Base-by-base conservation (phyloP, 2,329 filamentous ascomycete species). In the Ophiostoma pallidulum region DNA sequence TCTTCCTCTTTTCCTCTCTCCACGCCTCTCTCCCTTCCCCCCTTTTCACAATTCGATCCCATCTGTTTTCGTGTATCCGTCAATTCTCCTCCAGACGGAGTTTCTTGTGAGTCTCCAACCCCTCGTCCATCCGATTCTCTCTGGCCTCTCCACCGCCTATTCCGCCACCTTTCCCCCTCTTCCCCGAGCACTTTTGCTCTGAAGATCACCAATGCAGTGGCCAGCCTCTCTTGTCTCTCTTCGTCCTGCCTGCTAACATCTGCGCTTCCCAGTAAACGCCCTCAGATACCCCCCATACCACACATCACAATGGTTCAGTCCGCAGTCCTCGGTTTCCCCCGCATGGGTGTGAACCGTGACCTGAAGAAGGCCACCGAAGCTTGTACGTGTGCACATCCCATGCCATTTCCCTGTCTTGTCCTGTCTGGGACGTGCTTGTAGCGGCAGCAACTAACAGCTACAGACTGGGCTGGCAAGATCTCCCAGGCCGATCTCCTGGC, bases 311-410 rank as follows among this genome's bases (percentile, higher is more conserved):
- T 80, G 77, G 77, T 80, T 67, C 73, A 79, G 64, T 80, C 77
- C 57, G 74, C 92, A 60, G 78, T 98, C 70, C 84, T 98, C 70
- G 92, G 92, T 74, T 98, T 98, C 81, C 92, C 92, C 70, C 91
- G 92, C 67, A 96, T 97, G 87, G 92, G 92, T 73, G 86, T 80
- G 64, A 86, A 94, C 74, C 89, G 92, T 82, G 92, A 98, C 79
- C 82, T 98, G 69, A 98, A 98, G 85, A 98, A 98, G 83, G 92
- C 92, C 66, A 98, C 90, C 59, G 92, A 98, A 74, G 88, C 91
- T 69, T 98, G 74, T 77, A 58, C 65, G 73, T 73, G 35, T 10
- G 10, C 5, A 28, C 24, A 5, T 10, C 24, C 24, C 24, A 84
- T 74, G 32, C 24, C 42, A 31, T 29, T 26, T 19, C 29, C 36